Base-by-base conservation (phyloP, 2,329 filamentous ascomycete species). In the Claviceps capensis region DNA sequence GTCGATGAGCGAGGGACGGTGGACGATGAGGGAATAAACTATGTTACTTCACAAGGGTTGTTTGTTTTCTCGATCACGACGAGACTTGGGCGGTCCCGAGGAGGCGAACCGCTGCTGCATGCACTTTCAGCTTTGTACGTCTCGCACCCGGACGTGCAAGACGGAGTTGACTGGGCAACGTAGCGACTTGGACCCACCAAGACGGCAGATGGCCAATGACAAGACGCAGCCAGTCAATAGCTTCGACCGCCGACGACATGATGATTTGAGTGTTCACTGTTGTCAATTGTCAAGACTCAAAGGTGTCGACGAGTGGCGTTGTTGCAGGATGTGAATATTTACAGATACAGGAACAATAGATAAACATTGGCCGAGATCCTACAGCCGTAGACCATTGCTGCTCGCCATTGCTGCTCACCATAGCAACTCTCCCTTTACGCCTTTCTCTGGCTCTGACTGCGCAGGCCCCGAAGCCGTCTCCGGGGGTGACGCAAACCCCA, bases 401-500 rank as follows among this genome's bases (percentile, higher is more conserved):
- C 44, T 47, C 44, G 69, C 67, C 67, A 68, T 40, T n/a, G n/a
- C 14, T 43, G 42, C 44, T 47, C 44, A 69, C 67, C 67, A 68
- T 40, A 59, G 59, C 47, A 70, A 56, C 53, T 70, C 66, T 47
- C 67, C 68, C 57, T 69, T 69, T 54, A 63, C 60, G 45, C 61
- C 62, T 50, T 63, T 67, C 58, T 67, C 62, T 17, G 64, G 58
- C 46, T 62, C 57, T 53, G 43, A 42, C 54, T 42, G 51, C 47
- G 49, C 48, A 45, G 56, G 52, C 49, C 16, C 26, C 9, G 42
- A 8, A 19, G 37, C 26, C 44, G 44, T 47, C 45, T 56, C 58
- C 34, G 56, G 52, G 52, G 59, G 54, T 47, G 65, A 62, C 46
- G 73, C 60, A 60, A 95, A 93, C 0, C 93, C 93, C 42, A 98